Conservation (phyloP, 2,329 filamentous ascomycete genomes). For the Fusarium sp. region DNA sequence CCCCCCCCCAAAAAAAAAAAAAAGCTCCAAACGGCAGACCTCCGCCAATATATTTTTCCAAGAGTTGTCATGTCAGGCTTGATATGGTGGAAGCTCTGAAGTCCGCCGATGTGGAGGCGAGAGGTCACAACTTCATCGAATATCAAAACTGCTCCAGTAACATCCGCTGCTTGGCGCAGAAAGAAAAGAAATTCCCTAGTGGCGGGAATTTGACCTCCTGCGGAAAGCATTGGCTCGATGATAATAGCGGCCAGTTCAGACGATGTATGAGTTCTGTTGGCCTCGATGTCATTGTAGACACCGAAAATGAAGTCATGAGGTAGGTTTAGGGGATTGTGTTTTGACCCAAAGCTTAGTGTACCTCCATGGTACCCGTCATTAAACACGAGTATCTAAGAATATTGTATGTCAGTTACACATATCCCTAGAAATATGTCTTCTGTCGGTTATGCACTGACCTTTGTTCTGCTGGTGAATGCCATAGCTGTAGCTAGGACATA, state of each 20-base stretch:
- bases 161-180: neutral
- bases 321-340: neutral
- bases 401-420: neutral
- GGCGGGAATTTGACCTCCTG: neutral
- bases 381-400: neutral
- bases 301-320: neutral
- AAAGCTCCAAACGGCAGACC: neutral
- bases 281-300: neutral
- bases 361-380: neutral
- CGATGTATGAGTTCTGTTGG: too few species aligned
- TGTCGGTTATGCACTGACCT: neutral
- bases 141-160: neutral
- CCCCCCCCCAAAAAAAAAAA: too few species aligned
- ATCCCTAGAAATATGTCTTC: neutral
- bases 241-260: neutral
- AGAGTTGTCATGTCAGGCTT: neutral
- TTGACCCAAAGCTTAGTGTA: neutral
- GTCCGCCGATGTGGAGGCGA: neutral
- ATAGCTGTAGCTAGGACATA: neutral
- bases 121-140: neutral
- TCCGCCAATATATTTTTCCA: neutral
- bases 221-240: neutral
- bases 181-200: neutral
- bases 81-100: neutral
- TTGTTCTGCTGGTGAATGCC: neutral